Evolutionary conservation across 306 rosid genomes (phyloP).

Genomic region (Albizia julibrissin): DNA sequence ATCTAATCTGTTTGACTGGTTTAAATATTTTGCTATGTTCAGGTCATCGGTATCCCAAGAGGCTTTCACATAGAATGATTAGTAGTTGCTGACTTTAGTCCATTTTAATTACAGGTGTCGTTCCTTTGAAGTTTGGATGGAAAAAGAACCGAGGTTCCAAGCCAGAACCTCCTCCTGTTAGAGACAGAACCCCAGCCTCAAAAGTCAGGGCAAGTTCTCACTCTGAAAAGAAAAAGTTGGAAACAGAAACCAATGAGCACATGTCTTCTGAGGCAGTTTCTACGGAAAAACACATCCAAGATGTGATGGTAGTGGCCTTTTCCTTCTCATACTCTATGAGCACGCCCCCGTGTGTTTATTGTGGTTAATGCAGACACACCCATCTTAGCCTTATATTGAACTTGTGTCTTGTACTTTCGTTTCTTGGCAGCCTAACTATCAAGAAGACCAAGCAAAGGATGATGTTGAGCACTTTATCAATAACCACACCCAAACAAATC

Average conservation of each 20-base stretch:
- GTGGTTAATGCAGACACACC: not conserved
- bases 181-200: slow-evolving; percentile 38
- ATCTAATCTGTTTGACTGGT: not conserved
- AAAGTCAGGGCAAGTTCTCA: slow-evolving; percentile 36
- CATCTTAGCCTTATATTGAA: slow-evolving; percentile 4
- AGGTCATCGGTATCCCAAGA: not conserved
- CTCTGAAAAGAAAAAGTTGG: slow-evolving; percentile 42
- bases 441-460: slow-evolving; percentile 37
- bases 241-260: slow-evolving; percentile 36
- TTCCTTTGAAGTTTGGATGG: slow-evolving; percentile 51
- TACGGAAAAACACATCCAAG: slow-evolving; percentile 38
- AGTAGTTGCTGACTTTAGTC: slow-evolving; percentile 14
- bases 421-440: slow-evolving; percentile 48
- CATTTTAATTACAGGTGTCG: slow-evolving; percentile 53
- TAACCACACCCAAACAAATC: slow-evolving; percentile 9
- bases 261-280: slow-evolving; percentile 27
- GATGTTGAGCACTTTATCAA: not conserved
- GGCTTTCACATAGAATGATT: not conserved
- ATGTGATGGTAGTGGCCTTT: slow-evolving; percentile 44
- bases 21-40: not conserved
- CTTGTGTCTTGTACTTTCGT: slow-evolving; percentile 8
- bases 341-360: not conserved
- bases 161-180: slow-evolving; percentile 59
- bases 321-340: slow-evolving; percentile 11
- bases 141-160: slow-evolving; percentile 52